Conservation (phyloP, 2,329 filamentous ascomycete species). For the Colletotrichum musae region DNA sequence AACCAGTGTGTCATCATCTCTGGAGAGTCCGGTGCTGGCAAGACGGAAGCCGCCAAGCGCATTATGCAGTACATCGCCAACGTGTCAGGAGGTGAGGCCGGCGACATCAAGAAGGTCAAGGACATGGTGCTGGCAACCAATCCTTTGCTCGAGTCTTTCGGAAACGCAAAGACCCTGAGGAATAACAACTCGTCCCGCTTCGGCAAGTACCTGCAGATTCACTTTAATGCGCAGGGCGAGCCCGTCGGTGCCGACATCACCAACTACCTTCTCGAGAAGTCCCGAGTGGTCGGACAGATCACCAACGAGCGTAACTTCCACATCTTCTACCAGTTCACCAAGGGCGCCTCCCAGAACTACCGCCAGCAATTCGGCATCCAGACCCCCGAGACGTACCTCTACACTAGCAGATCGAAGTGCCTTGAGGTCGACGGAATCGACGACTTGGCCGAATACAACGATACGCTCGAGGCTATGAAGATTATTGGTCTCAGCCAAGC, state of each 20-base stretch:
- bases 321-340: conserved; percentile 99
- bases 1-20: conserved; percentile 99
- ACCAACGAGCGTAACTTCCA: conserved; percentile 97
- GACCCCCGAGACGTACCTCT: conserved; percentile 91
- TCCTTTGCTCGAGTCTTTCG: conserved; percentile 95
- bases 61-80: conserved; percentile 99
- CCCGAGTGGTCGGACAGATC: conserved; percentile 95
- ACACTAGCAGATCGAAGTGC: conserved; percentile 95
- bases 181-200: conserved; percentile 99
- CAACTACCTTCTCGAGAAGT: conserved; percentile 97
- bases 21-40: conserved; percentile 96
- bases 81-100: conserved; percentile 87
- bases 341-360: conserved; percentile 90
- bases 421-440: conserved; percentile 95
- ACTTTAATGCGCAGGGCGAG: conserved; percentile 93
- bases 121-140: conserved; percentile 99
- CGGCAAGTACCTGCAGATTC: conserved; percentile 97
- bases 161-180: conserved; percentile 96
- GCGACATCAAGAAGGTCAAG: conserved; percentile 96
- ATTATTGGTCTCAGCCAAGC: conserved; percentile 89
- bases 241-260: conserved; percentile 97
- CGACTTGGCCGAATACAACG: conserved; percentile 88
- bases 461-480: conserved; percentile 95
- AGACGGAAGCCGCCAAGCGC: conserved; percentile 98
- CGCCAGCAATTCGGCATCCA: conserved; percentile 91